A percentile compares a stretch with the other conserved stretches of the same genome.
phyloP scores from a whole-genome alignment of 1,284 basidiomycete species.

The Boletellus deceptivus region DNA sequence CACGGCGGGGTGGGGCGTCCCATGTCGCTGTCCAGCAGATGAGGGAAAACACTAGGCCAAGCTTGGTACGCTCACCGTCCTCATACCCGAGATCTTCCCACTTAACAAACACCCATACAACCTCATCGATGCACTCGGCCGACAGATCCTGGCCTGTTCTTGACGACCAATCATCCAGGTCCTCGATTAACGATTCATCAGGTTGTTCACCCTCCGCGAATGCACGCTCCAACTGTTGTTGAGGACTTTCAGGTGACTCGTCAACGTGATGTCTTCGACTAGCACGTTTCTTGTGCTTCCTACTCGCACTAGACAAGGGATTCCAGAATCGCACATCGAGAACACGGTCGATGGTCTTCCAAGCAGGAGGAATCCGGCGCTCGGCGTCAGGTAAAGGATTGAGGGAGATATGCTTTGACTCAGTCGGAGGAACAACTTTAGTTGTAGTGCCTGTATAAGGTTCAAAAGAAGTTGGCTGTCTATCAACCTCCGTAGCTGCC shows the following conservation, averaged over 20 bases:
- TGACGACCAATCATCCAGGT: conserved; percentile 59
- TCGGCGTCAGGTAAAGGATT: conserved; percentile 59
- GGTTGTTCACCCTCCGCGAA: conserved; percentile 61
- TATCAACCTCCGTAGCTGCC: conserved; percentile 30
- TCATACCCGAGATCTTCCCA: conserved; percentile 91
- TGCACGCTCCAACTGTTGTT: conserved; percentile 40
- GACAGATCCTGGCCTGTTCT: conserved; percentile 45
- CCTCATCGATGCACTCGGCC: conserved; percentile 51
- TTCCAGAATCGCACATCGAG: conserved; percentile 71
- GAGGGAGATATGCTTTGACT: conserved; percentile 20
- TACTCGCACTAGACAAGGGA: conserved; percentile 6
- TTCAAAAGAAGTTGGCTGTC: conserved; percentile 33
- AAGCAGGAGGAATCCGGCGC: conserved; percentile 63
- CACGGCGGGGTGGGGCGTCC: conserved; percentile 78
- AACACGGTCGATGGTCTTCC: conserved; percentile 81
- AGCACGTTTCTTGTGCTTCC: conserved; percentile 24
- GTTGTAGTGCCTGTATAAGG: conserved; percentile 37
- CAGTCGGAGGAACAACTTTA: conserved; percentile 34
- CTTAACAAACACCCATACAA: conserved; percentile 83
- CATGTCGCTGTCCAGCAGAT: conserved; percentile 63
- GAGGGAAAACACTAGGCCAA: neutral
- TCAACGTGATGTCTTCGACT: conserved; percentile 36
- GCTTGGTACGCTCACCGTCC: conserved; percentile 55
- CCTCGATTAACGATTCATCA: conserved; percentile 46
- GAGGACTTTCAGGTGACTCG: conserved; percentile 22